phyloP scores from a whole-genome alignment of 176 grass and related monocot species.

The Eleusine indica region DNA sequence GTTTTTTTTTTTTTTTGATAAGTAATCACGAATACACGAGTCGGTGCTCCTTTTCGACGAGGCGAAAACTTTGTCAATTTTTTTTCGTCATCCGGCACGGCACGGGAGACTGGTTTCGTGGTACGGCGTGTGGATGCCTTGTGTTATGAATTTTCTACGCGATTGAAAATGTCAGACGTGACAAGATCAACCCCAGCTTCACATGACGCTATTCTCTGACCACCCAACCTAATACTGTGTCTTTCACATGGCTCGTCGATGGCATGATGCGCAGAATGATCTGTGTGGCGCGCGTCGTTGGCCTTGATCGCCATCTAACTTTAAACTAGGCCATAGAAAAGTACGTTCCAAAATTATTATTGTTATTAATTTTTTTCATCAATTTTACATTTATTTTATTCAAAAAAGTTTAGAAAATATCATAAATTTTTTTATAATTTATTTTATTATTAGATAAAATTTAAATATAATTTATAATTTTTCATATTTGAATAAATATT shows the following conservation, averaged over 20 bases:
- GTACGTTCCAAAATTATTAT: too few relatives aligned
- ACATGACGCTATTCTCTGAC: not conserved
- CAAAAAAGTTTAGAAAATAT: too few relatives aligned
- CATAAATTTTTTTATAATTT: too few relatives aligned
- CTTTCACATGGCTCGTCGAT: slow-evolving; percentile 15
- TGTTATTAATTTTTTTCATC: too few relatives aligned
- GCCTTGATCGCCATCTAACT: not conserved
- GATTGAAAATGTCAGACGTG: slow-evolving; percentile 34
- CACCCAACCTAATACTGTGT: not conserved
- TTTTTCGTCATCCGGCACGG: not conserved
- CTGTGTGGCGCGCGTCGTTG: not conserved
- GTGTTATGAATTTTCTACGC: not conserved
- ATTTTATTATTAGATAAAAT: too few relatives aligned
- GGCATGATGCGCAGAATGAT: not conserved
- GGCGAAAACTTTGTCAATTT: not conserved
- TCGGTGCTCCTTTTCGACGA: not conserved
- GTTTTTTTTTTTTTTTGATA: too few relatives aligned
- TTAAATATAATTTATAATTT: too few relatives aligned
- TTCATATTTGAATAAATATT: too few relatives aligned
- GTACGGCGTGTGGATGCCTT: not conserved
- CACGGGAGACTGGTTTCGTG: not conserved
- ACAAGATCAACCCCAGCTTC: not conserved
- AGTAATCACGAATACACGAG: too few relatives aligned
- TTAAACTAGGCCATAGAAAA: not conserved
- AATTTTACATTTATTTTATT: too few relatives aligned